phyloP scores from a whole-genome alignment of 768 basidiomycete genomes.

The Naganishia friedmannii region DNA sequence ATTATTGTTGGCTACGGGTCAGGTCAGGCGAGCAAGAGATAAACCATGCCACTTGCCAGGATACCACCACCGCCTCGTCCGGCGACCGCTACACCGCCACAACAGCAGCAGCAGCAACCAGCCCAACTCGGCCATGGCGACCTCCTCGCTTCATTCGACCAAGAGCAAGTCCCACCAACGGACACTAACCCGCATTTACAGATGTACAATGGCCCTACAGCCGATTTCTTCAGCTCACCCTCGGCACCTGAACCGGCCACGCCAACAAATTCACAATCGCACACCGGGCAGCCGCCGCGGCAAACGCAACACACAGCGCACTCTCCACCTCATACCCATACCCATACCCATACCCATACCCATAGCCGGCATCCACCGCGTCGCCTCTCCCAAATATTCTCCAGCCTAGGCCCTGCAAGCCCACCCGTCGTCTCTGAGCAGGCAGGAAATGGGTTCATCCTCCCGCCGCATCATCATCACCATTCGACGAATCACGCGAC shows the following conservation, averaged over 20 bases:
- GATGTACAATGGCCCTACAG: constrained; percentile 11
- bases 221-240: not conserved
- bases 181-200: not conserved
- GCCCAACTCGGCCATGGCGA: not conserved
- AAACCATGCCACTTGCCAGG: no score
- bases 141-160: constrained; percentile 1
- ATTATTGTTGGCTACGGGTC: no score
- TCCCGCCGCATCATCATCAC: not conserved
- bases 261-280: no score
- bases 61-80: constrained; percentile 6
- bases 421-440: not conserved
- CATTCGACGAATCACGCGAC: no score
- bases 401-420: not conserved
- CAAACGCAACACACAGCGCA: no score
- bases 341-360: not conserved
- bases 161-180: not conserved
- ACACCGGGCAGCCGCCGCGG: no score
- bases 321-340: not conserved
- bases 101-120: not conserved
- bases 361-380: not conserved
- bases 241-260: not conserved
- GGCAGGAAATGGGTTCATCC: constrained; percentile 4
- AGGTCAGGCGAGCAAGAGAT: no score
- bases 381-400: constrained; percentile 10
- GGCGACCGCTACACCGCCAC: not conserved